Percentiles rank a stretch among this genome's conserved stretches.
Evolutionary conservation across 2,329 filamentous ascomycete species (phyloP).

Genomic region (Rugonectria rugulosa): DNA sequence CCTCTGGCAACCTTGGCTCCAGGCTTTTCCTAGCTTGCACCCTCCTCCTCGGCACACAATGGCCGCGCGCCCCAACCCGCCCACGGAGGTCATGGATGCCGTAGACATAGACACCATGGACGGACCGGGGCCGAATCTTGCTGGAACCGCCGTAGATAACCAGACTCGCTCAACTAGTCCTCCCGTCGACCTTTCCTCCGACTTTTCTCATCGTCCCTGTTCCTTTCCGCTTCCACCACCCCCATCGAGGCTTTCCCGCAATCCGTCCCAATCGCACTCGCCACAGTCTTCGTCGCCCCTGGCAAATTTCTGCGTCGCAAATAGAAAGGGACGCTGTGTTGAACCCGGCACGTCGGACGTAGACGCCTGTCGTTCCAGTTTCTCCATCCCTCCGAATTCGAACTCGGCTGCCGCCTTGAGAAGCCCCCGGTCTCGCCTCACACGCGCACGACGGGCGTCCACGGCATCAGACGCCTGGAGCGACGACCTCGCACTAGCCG

Average conservation of each 20-base stretch:
- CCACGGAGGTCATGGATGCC: conserved; percentile 30
- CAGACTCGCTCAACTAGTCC: conserved; percentile 34
- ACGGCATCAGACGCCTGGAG: conserved; percentile 50
- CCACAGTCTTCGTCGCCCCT: conserved; percentile 55
- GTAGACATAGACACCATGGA: conserved; percentile 30
- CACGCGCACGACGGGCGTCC: conserved; percentile 54
- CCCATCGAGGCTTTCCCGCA: conserved; percentile 29
- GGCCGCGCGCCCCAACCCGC: conserved; percentile 18
- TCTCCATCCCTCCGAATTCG: conserved; percentile 64
- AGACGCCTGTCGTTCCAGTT: conserved; percentile 67
- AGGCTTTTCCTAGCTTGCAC: conserved; percentile 16
- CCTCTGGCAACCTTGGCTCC: not conserved
- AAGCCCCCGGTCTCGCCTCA: conserved; percentile 50
- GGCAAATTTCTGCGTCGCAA: conserved; percentile 41
- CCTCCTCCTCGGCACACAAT: conserved; percentile 16
- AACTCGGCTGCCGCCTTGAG: conserved; percentile 52
- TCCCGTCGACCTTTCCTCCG: conserved; percentile 37
- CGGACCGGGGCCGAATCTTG: conserved; percentile 33
- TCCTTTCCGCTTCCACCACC: conserved; percentile 7
- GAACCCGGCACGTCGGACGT: conserved; percentile 66
- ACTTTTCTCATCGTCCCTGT: conserved; percentile 33
- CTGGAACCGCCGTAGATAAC: conserved; percentile 36
- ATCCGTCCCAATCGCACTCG: conserved; percentile 43
- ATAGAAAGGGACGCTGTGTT: conserved; percentile 64
- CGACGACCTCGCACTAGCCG: conserved; percentile 46